Conservation (phyloP, 2,329 filamentous ascomycete species). For the Venturia effusa region DNA sequence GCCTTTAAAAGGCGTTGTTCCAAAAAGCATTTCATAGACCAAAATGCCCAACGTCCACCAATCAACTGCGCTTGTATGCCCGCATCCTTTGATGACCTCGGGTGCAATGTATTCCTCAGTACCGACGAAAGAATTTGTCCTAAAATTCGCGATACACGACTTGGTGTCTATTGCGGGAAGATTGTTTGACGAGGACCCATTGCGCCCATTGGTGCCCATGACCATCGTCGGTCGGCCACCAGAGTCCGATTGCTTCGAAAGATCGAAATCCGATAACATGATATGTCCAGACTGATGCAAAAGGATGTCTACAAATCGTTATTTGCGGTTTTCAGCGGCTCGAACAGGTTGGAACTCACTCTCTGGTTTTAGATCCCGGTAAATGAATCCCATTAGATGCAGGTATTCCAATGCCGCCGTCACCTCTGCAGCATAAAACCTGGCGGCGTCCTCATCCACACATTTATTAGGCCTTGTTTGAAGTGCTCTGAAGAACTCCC, state of each 20-base stretch:
- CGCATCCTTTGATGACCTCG: conserved; percentile 96
- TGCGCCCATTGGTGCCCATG: conserved; percentile 57
- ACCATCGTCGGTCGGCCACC: conserved; percentile 98
- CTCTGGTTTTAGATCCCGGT: conserved; percentile 94
- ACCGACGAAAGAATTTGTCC: conserved; percentile 96
- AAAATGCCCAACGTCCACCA: conserved; percentile 98
- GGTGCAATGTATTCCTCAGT: conserved; percentile 99
- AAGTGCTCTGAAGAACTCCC: conserved; percentile 93
- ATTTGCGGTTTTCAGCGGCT: neutral
- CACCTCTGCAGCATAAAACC: conserved; percentile 96
- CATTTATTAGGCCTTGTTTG: conserved; percentile 96
- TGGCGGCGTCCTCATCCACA: conserved; percentile 89
- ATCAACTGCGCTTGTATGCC: conserved; percentile 95
- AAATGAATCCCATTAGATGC: conserved; percentile 98
- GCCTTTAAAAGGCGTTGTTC: conserved; percentile 97
- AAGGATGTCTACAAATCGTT: conserved; percentile 62
- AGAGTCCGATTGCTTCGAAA: conserved; percentile 94
- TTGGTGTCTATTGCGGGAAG: conserved; percentile 97
- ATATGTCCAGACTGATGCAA: conserved; percentile 99
- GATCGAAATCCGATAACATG: conserved; percentile 97
- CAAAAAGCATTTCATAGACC: conserved; percentile 98
- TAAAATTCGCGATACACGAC: conserved; percentile 95
- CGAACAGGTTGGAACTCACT: conserved; percentile 47
- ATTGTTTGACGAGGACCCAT: conserved; percentile 73
- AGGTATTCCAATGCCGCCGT: conserved; percentile 94